Base-by-base conservation (phyloP, 306 rosid genomes). In the Gynostemma pentaphyllum region DNA sequence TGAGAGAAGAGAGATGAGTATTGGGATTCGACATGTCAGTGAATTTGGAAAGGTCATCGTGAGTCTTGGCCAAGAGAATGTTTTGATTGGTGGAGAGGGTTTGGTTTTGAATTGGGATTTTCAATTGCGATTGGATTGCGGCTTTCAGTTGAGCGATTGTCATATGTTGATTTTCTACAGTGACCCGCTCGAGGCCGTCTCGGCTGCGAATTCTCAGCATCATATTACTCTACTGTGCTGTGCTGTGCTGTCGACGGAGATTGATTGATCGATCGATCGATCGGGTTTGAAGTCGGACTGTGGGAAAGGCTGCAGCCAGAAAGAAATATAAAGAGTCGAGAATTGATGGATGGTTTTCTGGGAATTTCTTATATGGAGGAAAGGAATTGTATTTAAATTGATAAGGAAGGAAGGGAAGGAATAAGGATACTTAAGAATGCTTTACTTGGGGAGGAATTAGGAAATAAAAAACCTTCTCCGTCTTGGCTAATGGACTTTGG, bases 181-280 rank as follows among this genome's bases (percentile, higher is more conserved):
- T 55, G 52, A 94, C 78, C 34, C 99, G 82, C 75, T 94, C 97
- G 1, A 88, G 77, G 34, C 99, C 99, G 44, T 94, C 99, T 40
- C 97, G 76, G 86, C 99, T 94, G 66, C 99, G 88, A 45, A 94
- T 78, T 79, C 99, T 66, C 52, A 94, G 85, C 94, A 94, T 81
- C 97, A 89, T 86, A 69, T 52, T 79, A 61, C 24, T 21, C 41
- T 32, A 19, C 41, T 45, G 5, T 29, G 36, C 16, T 7, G 18
- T 40, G 34, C 5, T 16, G 2, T 21, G n/a, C 32, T 36, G 2
- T 16, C 5, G 15, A 26, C 2, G 39, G 30, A 0, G 73, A 47
- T 37, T 28, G 68, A 28, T 44, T 9, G 67, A 13, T 12, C n/a
- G n/a, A 1, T 21, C 30, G 8, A 11, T 6, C 37, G 65, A 60